Evolutionary conservation across 2,329 filamentous ascomycete genomes (phyloP), one percentile per base, ranked within the genome.

Genomic region (Epichloe baconii): DNA sequence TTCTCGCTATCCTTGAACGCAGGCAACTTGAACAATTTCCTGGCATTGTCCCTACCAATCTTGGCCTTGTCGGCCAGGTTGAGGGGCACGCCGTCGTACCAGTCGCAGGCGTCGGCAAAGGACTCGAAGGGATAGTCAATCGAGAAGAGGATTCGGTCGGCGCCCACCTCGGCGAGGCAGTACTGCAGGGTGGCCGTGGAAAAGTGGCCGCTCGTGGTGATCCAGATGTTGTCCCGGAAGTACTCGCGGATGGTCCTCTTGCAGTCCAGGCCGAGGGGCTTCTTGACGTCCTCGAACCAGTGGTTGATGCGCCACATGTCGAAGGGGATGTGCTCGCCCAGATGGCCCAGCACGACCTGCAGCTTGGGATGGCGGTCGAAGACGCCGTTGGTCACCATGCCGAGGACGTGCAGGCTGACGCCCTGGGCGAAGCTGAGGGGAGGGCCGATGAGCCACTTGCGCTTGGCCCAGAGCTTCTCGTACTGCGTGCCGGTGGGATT

Each of bases 401-500:
- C 70, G 11, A 83, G 66, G 0, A 75, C 64, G 59, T 83, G 80
- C 0, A 82, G 70, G 53, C 69, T 75, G 50, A 83, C 77, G 5
- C 74, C 79, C 0, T 80, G 73, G 3, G 78, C 77, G 47, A 82
- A 82, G 50, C 69, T 74, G 6, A 80, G 68, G 0, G 79, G 77
- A 1, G 79, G 77, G 0, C 80, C 80, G 44, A 82, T 66, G 31
- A 83, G 72, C 71, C 74, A 83, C 59, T 75, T 75, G 21, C 79
- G 71, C 57, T 80, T 70, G 1, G 73, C 74, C 70, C 74, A 83
- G 23, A 81, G 71, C 58, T 77, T 77, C 4, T 82, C 76, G 57
- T 76, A 68, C 50, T 80, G 71, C 17, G 68, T 70, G 6, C 78
- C 78, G 0, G 75, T 77, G 1, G 80, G 77, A 55, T 75, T 74